Evolutionary conservation across 768 basidiomycete species (phyloP), one percentile per base, ranked within the genome.

Genomic region (Kockovaella imperatae): DNA sequence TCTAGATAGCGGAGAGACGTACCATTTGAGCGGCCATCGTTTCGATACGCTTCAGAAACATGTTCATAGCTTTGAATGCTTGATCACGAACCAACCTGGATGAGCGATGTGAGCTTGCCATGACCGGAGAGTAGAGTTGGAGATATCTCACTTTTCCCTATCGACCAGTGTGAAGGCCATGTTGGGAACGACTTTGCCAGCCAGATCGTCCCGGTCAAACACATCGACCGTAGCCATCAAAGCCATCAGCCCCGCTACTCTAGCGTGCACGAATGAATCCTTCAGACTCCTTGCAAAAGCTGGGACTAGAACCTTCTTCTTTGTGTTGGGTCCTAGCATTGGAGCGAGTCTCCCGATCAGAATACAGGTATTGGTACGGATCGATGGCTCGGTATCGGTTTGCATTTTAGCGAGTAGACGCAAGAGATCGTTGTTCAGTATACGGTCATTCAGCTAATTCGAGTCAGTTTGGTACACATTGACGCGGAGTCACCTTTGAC

Each of bases 321-420:
- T 88, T 3, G 93, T 95, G 60, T 88, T 83, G 49, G 84, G 80
- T 1, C 86, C 86, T 1, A 99, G 74, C 2, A 80, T 78, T 0
- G 87, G 87, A 0, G 86, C 90, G 4, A 99, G 77, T 5, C 93
- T 80, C 15, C 91, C 93, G 48, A 99, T 81, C 3, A 97, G 79
- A 57, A 99, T 96, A 62, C 89, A 93, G 0, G 95, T 95, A 62
- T 97, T 97, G 14, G 95, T 97, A 38, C 95, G 80, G 59, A 97
- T 96, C 4, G 90, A 91, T 3, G 91, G 80, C 72, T 99, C 95
- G 1, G 83, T 76, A 64, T 97, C 95, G 28, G 78, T 81, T 73
- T 99, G 95, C 73, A 87, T 83, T 62, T 87, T 87, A 2, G 93
- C 93, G 20, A 99, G 79, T 53, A 86, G 79, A 2, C 93, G 83